Percentiles rank a stretch among this genome's conserved stretches.
Conservation (phyloP, 768 basidiomycete species). For the Sarcodon sp. region DNA sequence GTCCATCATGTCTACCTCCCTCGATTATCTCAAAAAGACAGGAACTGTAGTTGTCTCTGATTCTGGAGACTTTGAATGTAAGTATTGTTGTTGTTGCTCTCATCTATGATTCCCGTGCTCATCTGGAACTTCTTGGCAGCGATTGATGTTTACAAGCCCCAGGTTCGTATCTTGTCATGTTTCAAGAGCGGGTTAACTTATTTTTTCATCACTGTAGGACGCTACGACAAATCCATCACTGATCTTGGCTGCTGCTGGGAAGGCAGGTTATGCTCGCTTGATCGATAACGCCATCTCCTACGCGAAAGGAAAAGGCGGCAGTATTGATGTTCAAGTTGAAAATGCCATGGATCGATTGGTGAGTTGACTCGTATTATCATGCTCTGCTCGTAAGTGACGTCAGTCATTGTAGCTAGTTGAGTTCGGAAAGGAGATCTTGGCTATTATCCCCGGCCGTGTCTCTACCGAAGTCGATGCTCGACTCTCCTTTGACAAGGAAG, state of each 20-base stretch:
- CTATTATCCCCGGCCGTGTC: slow-evolving; percentile 94
- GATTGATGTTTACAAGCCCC: slow-evolving; percentile 95
- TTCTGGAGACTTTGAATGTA: slow-evolving; percentile 90
- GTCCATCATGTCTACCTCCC: slow-evolving; percentile 56
- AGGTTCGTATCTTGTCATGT: slow-evolving; percentile 27
- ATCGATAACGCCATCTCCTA: slow-evolving; percentile 64
- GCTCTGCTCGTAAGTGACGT: slow-evolving; percentile 1
- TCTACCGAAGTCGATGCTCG: slow-evolving; percentile 99
- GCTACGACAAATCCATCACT: slow-evolving; percentile 97
- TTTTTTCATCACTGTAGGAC: slow-evolving; percentile 38
- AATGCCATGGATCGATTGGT: slow-evolving; percentile 85
- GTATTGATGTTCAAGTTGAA: slow-evolving; percentile 62
- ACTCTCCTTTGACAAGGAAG: slow-evolving; percentile 92
- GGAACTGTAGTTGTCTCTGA: slow-evolving; percentile 97
- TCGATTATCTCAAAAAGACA: slow-evolving; percentile 77
- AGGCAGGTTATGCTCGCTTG: slow-evolving; percentile 71
- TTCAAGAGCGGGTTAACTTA: background rate
- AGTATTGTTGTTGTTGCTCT: slow-evolving; percentile 8
- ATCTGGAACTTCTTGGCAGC: slow-evolving; percentile 29
- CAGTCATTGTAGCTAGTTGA: slow-evolving; percentile 64
- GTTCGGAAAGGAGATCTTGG: slow-evolving; percentile 92
- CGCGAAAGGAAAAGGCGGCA: slow-evolving; percentile 73
- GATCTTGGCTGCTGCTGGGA: slow-evolving; percentile 88
- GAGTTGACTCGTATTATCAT: slow-evolving; percentile 15
- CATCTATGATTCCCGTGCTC: slow-evolving; percentile 6